Percentiles rank a stretch among this genome's conserved stretches.
phyloP scores from a whole-genome alignment of 805 yeast genomes.

The Saturnispora serradocipensis region DNA sequence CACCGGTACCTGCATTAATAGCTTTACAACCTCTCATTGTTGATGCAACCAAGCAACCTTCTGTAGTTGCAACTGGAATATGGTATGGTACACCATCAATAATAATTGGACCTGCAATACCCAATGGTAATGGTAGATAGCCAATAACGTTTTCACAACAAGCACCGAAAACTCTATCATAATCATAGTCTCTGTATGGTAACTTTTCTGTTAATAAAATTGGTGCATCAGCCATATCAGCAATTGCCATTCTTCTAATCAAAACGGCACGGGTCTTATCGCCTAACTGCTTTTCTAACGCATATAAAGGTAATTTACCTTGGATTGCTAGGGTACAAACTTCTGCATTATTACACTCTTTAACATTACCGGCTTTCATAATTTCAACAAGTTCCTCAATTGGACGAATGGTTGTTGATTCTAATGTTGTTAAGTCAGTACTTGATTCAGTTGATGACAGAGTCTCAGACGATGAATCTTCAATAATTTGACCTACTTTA shows the following conservation, averaged over 20 bases:
- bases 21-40: conserved; percentile 99
- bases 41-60: conserved; percentile 97
- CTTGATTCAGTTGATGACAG: conserved; percentile 2
- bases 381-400: conserved; percentile 54
- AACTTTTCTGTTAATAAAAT: conserved; percentile 60
- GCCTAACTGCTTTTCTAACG: conserved; percentile 83
- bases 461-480: conserved; percentile 14
- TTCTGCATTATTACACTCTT: conserved; percentile 61
- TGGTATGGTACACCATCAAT: conserved; percentile 84
- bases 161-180: conserved; percentile 94
- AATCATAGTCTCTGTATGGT: conserved; percentile 81
- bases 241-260: conserved; percentile 88
- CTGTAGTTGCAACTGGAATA: conserved; percentile 99
- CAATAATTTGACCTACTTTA: conserved; percentile 29
- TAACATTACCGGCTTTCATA: conserved; percentile 64
- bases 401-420: conserved; percentile 29
- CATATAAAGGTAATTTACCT: conserved; percentile 85
- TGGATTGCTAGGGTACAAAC: conserved; percentile 57
- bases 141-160: conserved; percentile 99
- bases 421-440: conserved; percentile 16
- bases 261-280: conserved; percentile 89
- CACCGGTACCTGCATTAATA: conserved; percentile 95
- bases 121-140: conserved; percentile 91
- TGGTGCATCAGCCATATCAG: conserved; percentile 74
- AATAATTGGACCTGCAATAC: conserved; percentile 93